Evolutionary conservation across 2,329 filamentous ascomycete genomes (phyloP), one percentile per base, ranked within the genome.

Genomic region (Penicillium crustosum): DNA sequence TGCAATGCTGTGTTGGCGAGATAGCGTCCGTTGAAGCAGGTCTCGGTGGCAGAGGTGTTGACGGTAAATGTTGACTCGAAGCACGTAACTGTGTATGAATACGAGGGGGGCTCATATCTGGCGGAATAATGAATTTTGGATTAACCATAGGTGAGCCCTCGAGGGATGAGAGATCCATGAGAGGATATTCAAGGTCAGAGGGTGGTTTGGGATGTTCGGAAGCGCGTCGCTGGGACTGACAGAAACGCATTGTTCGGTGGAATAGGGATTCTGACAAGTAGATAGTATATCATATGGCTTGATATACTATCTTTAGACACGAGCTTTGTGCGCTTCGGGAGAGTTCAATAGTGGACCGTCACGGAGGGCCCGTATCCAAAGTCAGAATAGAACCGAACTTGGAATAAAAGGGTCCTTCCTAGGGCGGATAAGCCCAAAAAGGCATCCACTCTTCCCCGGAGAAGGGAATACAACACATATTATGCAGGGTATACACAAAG

Each of bases 81-180:
- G 35, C 53, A 19, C 52, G 59, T 6, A 55, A 52, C 19, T 48
- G 50, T 15, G 47, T 50, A 13, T 43, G 51, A 23, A 55, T 45
- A 49, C 49, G 53, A 50, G 58, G 38, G 4, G 31, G 29, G 4
- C 43, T 49, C 2, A 45, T n/a, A 29, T 58, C 41, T 21, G 43
- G 52, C 5, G 48, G 47, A 5, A 58, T 31, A 25, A 59, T 53
- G 47, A 66, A 65, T 48, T 61, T 63, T 9, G 62, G 41, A 47
- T 71, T 63, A 12, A 58, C 35, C 25, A 74, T 64, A 2, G 71
- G 72, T 43, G 70, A 70, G 3, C 73, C 73, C 62, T 73, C 73
- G 2, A 75, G 64, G 10, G 70, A 73, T 10, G 73, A 75, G 23
- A 75, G 67, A 54, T 75, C 73, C 68, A 70, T 68, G 47, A 48